phyloP scores from a whole-genome alignment of 768 basidiomycete species.

The Boletus subcaerulescens region DNA sequence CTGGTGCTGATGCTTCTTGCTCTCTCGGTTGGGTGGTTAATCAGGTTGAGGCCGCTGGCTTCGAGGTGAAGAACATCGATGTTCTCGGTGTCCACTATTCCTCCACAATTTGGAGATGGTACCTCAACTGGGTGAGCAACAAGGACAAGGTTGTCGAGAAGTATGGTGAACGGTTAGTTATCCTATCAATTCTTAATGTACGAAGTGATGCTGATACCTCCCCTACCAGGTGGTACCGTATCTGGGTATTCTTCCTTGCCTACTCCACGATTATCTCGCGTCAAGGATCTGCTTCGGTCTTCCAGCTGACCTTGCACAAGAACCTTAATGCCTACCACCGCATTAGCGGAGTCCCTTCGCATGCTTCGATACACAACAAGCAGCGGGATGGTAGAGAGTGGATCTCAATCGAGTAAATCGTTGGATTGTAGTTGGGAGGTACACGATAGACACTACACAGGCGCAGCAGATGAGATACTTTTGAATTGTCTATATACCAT shows the following conservation, averaged over 20 bases:
- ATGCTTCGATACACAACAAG: slow-evolving; percentile 74
- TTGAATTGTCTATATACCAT: slow-evolving; percentile 20
- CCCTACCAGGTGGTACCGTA: slow-evolving; percentile 68
- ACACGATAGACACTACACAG: neutral
- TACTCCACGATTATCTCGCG: slow-evolving; percentile 83
- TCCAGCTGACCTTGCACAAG: slow-evolving; percentile 98
- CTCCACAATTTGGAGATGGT: slow-evolving; percentile 88
- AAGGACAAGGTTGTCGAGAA: slow-evolving; percentile 83
- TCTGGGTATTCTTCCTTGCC: slow-evolving; percentile 97
- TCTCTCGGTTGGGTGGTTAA: slow-evolving; percentile 93
- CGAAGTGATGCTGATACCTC: neutral
- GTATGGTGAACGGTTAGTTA: slow-evolving; percentile 72
- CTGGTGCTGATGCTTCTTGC: slow-evolving; percentile 95
- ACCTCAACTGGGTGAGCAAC: slow-evolving; percentile 96
- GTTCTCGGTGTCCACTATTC: slow-evolving; percentile 98
- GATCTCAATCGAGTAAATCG: slow-evolving; percentile 22
- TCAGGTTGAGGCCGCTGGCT: slow-evolving; percentile 86
- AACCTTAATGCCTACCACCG: slow-evolving; percentile 96
- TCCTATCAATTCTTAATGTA: neutral
- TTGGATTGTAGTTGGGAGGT: neutral
- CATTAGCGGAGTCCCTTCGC: slow-evolving; percentile 77
- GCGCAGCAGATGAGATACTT: slow-evolving; percentile 8
- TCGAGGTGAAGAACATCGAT: slow-evolving; percentile 95
- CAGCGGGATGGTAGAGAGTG: slow-evolving; percentile 28
- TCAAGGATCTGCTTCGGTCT: slow-evolving; percentile 88